Evolutionary conservation across 2,329 filamentous ascomycete genomes (phyloP).

Genomic region (Penicillium sp.): DNA sequence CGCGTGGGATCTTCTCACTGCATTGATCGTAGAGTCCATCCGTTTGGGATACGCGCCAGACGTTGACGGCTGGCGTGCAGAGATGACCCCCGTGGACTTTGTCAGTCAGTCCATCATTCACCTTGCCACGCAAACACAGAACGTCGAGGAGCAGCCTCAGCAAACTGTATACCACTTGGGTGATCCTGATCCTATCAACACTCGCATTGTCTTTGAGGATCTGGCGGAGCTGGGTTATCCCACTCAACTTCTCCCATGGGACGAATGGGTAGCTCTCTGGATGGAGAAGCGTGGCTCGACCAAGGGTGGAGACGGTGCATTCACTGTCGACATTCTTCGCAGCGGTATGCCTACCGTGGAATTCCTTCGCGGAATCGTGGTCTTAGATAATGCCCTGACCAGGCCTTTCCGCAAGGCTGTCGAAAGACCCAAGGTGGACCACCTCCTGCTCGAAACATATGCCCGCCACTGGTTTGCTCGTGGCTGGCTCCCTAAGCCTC

Average conservation of each 20-base stretch:
- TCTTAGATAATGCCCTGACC: constrained; percentile 70
- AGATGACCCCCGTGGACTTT: constrained; percentile 84
- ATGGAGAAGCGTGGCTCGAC: constrained; percentile 64
- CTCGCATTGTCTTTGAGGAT: constrained; percentile 63
- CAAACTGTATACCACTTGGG: constrained; percentile 73
- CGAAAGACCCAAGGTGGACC: constrained; percentile 67
- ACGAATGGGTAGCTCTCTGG: constrained; percentile 75
- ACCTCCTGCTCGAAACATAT: constrained; percentile 71
- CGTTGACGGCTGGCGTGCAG: constrained; percentile 71
- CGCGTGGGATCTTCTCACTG: constrained; percentile 74
- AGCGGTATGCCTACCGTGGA: constrained; percentile 77
- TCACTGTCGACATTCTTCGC: constrained; percentile 75
- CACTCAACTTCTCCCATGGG: constrained; percentile 65
- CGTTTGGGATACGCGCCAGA: constrained; percentile 69
- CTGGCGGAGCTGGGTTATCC: constrained; percentile 68
- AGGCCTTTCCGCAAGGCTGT: constrained; percentile 59
- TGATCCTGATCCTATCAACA: constrained; percentile 69
- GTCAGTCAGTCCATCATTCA: constrained; percentile 72
- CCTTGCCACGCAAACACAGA: constrained; percentile 57
- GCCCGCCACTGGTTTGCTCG: constrained; percentile 76
- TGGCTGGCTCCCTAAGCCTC: constrained; percentile 70
- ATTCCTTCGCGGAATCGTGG: constrained; percentile 68
- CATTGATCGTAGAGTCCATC: constrained; percentile 73
- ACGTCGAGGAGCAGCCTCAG: constrained; percentile 48
- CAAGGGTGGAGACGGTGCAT: constrained; percentile 68